phyloP scores from a whole-genome alignment of 768 basidiomycete species.

The Hysterangium stoloniferum region DNA sequence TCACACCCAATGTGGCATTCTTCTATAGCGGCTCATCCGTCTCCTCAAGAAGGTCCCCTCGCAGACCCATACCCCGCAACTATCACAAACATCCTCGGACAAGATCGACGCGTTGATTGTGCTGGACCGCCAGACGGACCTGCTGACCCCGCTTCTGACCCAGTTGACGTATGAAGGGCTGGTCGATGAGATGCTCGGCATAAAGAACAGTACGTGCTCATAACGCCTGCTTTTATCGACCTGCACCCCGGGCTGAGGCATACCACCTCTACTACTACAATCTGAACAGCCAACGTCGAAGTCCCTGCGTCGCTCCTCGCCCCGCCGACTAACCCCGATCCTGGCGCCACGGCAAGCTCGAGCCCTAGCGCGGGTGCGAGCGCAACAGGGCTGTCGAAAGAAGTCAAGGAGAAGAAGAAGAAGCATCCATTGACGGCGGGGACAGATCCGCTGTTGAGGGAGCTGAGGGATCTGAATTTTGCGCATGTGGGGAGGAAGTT shows the following conservation, averaged over 20 bases:
- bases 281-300: slow-evolving; percentile 60
- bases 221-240: neutral
- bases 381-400: neutral
- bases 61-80: slow-evolving; percentile 27
- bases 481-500: slow-evolving; percentile 77
- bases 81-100: slow-evolving; percentile 40
- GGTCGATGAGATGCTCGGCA: slow-evolving; percentile 84
- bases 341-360: slow-evolving; percentile 16
- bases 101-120: slow-evolving; percentile 82
- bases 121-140: slow-evolving; percentile 84
- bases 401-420: slow-evolving; percentile 70
- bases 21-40: slow-evolving; percentile 61
- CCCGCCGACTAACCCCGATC: slow-evolving; percentile 41
- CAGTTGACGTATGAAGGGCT: slow-evolving; percentile 97
- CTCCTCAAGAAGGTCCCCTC: slow-evolving; percentile 57
- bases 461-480: slow-evolving; percentile 89
- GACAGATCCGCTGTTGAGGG: slow-evolving; percentile 73
- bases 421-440: slow-evolving; percentile 77
- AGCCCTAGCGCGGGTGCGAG: slow-evolving; percentile 7
- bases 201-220: slow-evolving; percentile 80
- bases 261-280: slow-evolving; percentile 11
- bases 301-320: slow-evolving; percentile 64
- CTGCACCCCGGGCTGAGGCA: neutral
- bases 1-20: neutral
- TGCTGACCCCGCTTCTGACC: slow-evolving; percentile 92